phyloP scores from a whole-genome alignment of 129 eudicot genomes.

The Pittosporum tobira region DNA sequence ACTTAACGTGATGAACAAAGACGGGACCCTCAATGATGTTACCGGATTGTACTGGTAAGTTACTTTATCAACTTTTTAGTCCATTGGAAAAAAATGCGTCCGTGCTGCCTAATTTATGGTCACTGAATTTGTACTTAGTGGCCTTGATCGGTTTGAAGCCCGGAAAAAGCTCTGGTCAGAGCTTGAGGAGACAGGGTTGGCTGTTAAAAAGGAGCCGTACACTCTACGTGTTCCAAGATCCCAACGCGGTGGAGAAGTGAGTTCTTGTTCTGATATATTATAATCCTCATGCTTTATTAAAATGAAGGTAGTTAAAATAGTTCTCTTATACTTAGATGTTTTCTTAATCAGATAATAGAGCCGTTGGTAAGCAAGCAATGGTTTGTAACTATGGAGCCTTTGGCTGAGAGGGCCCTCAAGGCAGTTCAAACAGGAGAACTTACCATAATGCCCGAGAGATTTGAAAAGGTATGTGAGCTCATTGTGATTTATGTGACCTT shows the following conservation, averaged over 20 bases:
- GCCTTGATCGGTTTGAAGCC: conserved; percentile 95
- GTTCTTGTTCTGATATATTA: conserved; percentile 11
- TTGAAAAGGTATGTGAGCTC: conserved; percentile 61
- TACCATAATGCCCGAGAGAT: conserved; percentile 87
- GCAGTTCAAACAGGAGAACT: conserved; percentile 77
- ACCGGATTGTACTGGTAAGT: conserved; percentile 78
- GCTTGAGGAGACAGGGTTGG: conserved; percentile 84
- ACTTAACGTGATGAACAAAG: conserved; percentile 92
- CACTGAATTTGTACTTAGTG: conserved; percentile 33
- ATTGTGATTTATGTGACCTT: background rate
- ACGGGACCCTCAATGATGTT: conserved; percentile 83
- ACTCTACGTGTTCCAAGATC: conserved; percentile 89
- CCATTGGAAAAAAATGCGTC: conserved; percentile 1
- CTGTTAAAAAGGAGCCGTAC: conserved; percentile 74
- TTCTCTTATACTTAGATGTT: conserved; percentile 11
- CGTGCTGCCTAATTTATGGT: conserved; percentile 12
- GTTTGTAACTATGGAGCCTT: conserved; percentile 94
- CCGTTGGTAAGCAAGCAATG: conserved; percentile 94
- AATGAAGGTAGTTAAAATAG: background rate
- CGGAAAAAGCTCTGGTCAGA: conserved; percentile 86
- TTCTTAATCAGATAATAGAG: conserved; percentile 63
- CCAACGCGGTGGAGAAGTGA: conserved; percentile 96
- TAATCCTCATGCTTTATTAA: background rate
- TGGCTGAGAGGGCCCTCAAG: conserved; percentile 87
- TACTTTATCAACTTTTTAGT: background rate